Conservation (phyloP, 2,329 filamentous ascomycete species). For the Diaporthe citrichinensis region DNA sequence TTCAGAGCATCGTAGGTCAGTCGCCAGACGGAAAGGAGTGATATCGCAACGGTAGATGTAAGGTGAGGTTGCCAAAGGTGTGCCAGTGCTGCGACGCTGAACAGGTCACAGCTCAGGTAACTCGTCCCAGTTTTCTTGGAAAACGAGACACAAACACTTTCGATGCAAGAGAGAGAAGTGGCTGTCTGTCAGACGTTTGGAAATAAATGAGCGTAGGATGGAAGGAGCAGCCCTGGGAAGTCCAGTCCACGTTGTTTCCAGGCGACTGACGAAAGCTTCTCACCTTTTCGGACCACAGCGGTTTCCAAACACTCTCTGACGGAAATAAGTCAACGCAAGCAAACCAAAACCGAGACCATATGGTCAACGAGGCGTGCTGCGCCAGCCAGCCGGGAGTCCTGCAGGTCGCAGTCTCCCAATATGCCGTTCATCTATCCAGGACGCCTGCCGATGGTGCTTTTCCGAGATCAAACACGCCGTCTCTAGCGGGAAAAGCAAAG, state of each 20-base stretch:
- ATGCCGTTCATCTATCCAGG: slow-evolving; percentile 19
- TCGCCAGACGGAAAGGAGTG: neutral
- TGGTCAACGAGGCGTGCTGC: slow-evolving; percentile 7
- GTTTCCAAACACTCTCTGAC: neutral
- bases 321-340: neutral
- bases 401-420: neutral
- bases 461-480: slow-evolving; percentile 25
- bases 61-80: neutral
- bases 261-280: neutral
- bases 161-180: neutral
- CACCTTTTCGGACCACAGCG: neutral
- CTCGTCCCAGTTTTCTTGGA: neutral
- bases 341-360: neutral
- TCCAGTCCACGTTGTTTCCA: slow-evolving; percentile 8
- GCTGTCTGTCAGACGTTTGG: neutral
- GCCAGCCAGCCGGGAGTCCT: slow-evolving; percentile 7
- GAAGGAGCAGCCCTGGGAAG: slow-evolving; percentile 13
- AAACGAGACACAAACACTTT: neutral
- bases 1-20: neutral
- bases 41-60: neutral
- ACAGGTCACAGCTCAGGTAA: neutral
- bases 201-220: neutral
- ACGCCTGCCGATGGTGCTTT: slow-evolving; percentile 13
- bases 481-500: slow-evolving; percentile 23
- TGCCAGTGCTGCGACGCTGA: neutral